Evolutionary conservation across 2,329 filamentous ascomycete species (phyloP), one percentile per base, ranked within the genome.

Genomic region (Cadophora gregata): DNA sequence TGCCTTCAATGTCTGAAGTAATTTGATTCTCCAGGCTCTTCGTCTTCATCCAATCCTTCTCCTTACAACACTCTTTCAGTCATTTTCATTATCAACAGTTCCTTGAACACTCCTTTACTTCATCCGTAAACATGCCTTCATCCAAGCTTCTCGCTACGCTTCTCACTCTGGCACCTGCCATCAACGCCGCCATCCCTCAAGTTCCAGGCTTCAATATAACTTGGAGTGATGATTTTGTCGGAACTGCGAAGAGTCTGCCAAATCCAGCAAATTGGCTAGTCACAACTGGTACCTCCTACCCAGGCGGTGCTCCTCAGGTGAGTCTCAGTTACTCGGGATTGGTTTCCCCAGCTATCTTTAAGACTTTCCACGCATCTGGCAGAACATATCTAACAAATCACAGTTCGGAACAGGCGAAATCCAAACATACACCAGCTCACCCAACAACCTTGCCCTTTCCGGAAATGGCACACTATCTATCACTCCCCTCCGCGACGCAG

Each of bases 381-480:
- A n/a, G 8, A 1, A n/a, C 27, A 21, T 2, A n/a, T 10, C 51
- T 55, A 33, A 55, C 16, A 25, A 16, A 19, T 21, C 50, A 21
- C 16, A 55, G 51, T 55, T 31, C 7, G 51, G 51, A 14, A 55
- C 51, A 21, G 51, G 51, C 14, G 51, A 55, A n/a, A 55, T 33
- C 19, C 51, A 55, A 31, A 55, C 51, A 1, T 55, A 55, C 29
- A 55, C 59, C 8, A 51, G 36, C 29, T 51, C 27, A 71, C 72
- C 53, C 14, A 64, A 72, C 48, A 85, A 85, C 74, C 70, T 84
- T 47, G 76, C 72, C 64, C 75, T 83, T 67, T 79, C 79, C 10
- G 67, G 72, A 7, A 67, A 75, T 12, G 75, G 77, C 14, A 78
- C 76, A 5, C 78, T 84, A 10, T 72, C 73, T 48, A 83, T 83